Evolutionary conservation across 2,329 filamentous ascomycete species (phyloP), one percentile per base, ranked within the genome.

Genomic region (Fusarium torreyae): DNA sequence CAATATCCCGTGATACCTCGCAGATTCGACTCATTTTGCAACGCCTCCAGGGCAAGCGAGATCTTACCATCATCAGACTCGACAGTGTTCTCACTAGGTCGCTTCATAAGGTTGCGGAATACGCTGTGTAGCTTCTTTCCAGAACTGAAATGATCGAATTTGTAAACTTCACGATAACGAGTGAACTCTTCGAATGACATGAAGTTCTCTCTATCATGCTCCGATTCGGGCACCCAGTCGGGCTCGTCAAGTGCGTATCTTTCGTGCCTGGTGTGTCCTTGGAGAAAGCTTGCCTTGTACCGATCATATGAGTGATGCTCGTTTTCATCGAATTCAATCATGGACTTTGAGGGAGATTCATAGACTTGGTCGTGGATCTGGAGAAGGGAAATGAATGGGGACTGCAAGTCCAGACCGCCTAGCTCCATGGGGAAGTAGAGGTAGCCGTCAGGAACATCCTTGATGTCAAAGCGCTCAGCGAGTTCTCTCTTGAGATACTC

Each of bases 401-500:
- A 84, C 42, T 79, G 77, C 17, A 86, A 70, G n/a, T 82, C 83
- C 0, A 86, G 78, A 0, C 84, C 84, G 14, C 84, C 83, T 10
- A 85, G 75, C 43, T 81, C 77, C 45, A 81, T 72, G 0, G 84
- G 84, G 67, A 84, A 84, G 67, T 82, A 84, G 45, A 85, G 78
- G 53, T 81, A 85, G 7, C 82, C 81, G 57, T 84, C 81, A 5
- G 83, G 81, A 14, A 86, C 73, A 24, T 83, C 66, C 1, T 66
- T 63, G 31, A 83, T 78, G 4, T 78, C 77, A 64, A 91, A 91
- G 0, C 86, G 84, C 10, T 83, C 73, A 6, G 78, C 70, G 13
- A 91, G 85, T 8, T 81, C 79, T 15, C 79, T 77, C 51, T 88
- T 86, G 3, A 91, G 81, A 66, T 88, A 84, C n/a, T 85, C 82